Conservation (phyloP, 208 protist genomes). For the Tetramitus jugosus region DNA sequence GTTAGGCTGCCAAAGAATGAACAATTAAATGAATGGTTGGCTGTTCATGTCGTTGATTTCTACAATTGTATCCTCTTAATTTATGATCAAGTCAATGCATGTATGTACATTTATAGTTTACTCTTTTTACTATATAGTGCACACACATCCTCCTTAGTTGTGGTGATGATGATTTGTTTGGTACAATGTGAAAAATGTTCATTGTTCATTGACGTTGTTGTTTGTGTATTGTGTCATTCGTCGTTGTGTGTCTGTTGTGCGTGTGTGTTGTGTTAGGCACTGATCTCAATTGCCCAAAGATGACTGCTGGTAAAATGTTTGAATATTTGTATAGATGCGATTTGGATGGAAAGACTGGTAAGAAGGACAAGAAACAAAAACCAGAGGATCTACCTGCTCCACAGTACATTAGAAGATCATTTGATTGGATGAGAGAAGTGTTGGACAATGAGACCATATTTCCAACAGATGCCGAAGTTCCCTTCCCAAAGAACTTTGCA, state of each 20-base stretch:
- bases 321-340: constrained; percentile 97
- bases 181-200: too few species aligned
- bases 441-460: constrained; percentile 93
- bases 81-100: constrained; percentile 94
- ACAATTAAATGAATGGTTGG: constrained; percentile 93
- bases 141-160: too few species aligned
- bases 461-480: constrained; percentile 45
- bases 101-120: too few species aligned
- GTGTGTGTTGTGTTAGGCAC: too few species aligned
- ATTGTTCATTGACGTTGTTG: too few species aligned
- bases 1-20: constrained; percentile 87
- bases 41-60: constrained; percentile 95
- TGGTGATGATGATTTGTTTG: too few species aligned
- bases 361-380: constrained; percentile 65
- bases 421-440: constrained; percentile 91
- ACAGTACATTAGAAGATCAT: constrained; percentile 92
- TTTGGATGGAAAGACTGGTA: constrained; percentile 46
- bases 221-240: too few species aligned
- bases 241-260: too few species aligned
- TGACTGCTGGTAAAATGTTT: constrained; percentile 83
- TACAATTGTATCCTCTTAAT: constrained; percentile 98
- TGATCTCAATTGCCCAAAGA: constrained; percentile 87
- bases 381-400: constrained; percentile 54
- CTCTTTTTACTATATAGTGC: too few species aligned
- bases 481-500: constrained; percentile 10